Conservation (phyloP, 768 basidiomycete species). For the Psilocybe sp. region DNA sequence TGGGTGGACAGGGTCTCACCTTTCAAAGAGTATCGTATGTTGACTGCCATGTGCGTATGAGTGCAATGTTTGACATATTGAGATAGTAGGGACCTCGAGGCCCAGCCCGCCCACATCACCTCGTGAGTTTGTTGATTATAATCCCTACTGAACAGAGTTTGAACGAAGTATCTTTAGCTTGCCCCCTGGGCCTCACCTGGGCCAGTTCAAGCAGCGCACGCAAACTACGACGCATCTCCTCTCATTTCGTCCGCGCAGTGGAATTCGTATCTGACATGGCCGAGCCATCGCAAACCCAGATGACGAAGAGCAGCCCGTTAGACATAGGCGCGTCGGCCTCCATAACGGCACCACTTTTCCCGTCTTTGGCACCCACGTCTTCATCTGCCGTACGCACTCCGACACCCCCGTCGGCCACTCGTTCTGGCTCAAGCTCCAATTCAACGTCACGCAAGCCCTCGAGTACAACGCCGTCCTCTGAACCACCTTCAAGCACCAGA, state of each 20-base stretch:
- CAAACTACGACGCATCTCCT: background rate
- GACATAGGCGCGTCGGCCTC: too few species aligned
- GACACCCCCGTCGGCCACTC: background rate
- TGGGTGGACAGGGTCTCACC: too few species aligned
- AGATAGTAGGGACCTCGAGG: too few species aligned
- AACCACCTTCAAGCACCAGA: background rate
- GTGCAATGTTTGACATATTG: too few species aligned
- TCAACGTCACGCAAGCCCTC: background rate
- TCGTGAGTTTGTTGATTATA: constrained; percentile 9
- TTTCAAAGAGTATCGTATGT: too few species aligned
- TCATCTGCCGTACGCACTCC: background rate
- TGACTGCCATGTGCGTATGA: too few species aligned
- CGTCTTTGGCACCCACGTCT: background rate
- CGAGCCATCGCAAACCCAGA: background rate
- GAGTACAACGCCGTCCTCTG: background rate
- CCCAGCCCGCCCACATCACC: background rate
- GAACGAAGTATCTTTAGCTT: constrained; percentile 2
- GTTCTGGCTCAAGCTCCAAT: background rate
- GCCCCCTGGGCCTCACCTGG: background rate
- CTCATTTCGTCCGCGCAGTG: constrained; percentile 7
- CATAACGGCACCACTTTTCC: too few species aligned
- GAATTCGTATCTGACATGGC: constrained; percentile 4
- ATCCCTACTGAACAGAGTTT: background rate
- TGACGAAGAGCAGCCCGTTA: too few species aligned
- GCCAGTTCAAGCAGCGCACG: constrained; percentile 7